Evolutionary conservation across 306 rosid species (phyloP).

Genomic region (Lathyrus tuberosus): DNA sequence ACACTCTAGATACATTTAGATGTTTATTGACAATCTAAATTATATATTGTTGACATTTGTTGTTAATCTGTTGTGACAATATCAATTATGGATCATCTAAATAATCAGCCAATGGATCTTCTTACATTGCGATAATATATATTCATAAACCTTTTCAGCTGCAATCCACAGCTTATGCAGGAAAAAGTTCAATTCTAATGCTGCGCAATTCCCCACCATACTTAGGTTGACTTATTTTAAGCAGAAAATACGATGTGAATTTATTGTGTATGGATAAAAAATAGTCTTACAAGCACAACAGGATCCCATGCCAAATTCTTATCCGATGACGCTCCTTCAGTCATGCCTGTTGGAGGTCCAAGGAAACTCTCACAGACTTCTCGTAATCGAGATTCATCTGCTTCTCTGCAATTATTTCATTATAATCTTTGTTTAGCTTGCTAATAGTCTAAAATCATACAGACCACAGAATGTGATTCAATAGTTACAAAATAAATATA

Average conservation of each 20-base stretch:
- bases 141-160: conserved; percentile 3
- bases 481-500: not conserved
- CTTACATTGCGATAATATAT: conserved; percentile 2
- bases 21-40: too few relatives aligned
- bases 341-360: conserved; percentile 99
- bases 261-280: not conserved
- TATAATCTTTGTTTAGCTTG: conserved; percentile 32
- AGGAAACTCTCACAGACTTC: conserved; percentile 96
- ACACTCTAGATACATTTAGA: too few relatives aligned
- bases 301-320: conserved; percentile 93
- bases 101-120: conserved; percentile 11
- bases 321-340: conserved; percentile 59
- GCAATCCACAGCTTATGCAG: not conserved
- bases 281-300: conserved; percentile 75
- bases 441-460: conserved; percentile 24
- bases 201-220: not conserved
- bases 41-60: too few relatives aligned
- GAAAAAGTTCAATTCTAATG: not conserved
- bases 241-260: not conserved
- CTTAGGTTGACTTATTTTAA: not conserved
- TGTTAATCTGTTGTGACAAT: too few relatives aligned
- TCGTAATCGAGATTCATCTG: conserved; percentile 92
- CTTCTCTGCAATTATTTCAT: conserved; percentile 75
- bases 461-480: conserved; percentile 21
- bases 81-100: not conserved